These are phyloP conservation scores for Nakataea oryzae DNA, from an alignment of 2,329 filamentous ascomycete species.

Conservation along the genomic window DNA sequence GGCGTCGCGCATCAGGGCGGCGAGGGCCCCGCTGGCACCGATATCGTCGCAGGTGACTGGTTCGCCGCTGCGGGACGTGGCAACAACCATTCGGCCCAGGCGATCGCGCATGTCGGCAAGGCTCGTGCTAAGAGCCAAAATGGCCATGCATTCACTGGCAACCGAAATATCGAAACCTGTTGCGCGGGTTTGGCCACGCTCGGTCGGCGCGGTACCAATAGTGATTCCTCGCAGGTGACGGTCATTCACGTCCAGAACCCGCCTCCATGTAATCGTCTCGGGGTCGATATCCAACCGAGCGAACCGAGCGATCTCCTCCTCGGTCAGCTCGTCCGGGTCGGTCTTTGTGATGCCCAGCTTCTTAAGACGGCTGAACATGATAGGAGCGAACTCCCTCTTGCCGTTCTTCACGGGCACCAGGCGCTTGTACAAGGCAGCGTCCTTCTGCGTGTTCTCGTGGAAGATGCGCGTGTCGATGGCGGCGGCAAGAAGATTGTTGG, in stretches of 20 bases:
- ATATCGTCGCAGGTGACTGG: constrained; percentile 95
- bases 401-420: constrained; percentile 86
- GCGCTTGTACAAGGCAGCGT: constrained; percentile 75
- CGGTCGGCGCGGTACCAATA: constrained; percentile 77
- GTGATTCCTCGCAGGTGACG: constrained; percentile 84
- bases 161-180: constrained; percentile 98
- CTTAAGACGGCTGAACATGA: constrained; percentile 89
- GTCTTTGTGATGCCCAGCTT: constrained; percentile 96
- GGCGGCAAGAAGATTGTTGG: constrained; percentile 92
- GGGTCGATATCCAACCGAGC: constrained; percentile 95
- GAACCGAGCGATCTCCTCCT: constrained; percentile 79
- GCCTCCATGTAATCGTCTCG: constrained; percentile 92
- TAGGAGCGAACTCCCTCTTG: constrained; percentile 71
- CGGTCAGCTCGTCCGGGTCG: constrained; percentile 78
- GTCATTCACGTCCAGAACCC: constrained; percentile 95
- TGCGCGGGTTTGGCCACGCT: constrained; percentile 78
- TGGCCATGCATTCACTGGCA: constrained; percentile 96
- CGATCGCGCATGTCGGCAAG: constrained; percentile 85
- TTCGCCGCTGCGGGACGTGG: constrained; percentile 73
- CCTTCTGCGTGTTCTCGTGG: constrained; percentile 92
- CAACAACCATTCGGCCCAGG: constrained; percentile 91
- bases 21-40: constrained; percentile 82
- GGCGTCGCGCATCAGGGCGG: constrained; percentile 92
- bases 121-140: constrained; percentile 84
- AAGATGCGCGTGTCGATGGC: constrained; percentile 98